Base-by-base conservation (phyloP, 2,329 filamentous ascomycete genomes). In the Aspergillus fumigatiaffinis region DNA sequence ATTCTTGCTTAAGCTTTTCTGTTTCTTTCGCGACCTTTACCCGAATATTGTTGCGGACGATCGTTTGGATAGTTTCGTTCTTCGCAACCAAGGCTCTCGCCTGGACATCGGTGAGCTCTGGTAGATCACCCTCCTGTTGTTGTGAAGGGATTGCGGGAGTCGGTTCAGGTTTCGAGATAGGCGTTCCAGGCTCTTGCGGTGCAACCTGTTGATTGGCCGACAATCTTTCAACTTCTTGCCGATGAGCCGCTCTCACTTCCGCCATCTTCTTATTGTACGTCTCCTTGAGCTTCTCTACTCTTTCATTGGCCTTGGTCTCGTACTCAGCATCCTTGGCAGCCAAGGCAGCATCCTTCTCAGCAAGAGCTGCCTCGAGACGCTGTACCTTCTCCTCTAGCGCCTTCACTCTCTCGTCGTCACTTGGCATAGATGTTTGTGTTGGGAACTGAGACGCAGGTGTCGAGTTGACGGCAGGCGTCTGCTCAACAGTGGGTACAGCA, bases 191-290 rank as follows among this genome's bases (percentile, higher is more conserved):
- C 44, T 60, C 63, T 35, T 63, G 59, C 35, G 61, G 62, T 28
- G 50, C 53, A 26, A 61, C 20, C 50, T 77, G 77, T 58, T 78
- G 79, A 53, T 75, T 73, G 21, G 73, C 66, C 52, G 74, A 79
- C 20, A 83, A 65, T 50, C 75, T 76, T 62, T 82, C 77, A 7
- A 83, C 62, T 59, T 81, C 80, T 53, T 78, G 74, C 50, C 79
- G 76, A 53, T 84, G 78, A 55, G 78, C 71, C 32, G 79, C 76
- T 60, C 76, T 80, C 10, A 79, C 74, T 51, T 87, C 83, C 8
- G 71, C 74, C 17, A 96, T 79, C 69, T 89, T 91, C 68, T 84
- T 86, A 66, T 89, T 89, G 58, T 90, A 79, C 10, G 82, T 85
- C 29, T 84, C 82, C 67, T 92, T 89, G 17, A 88, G 77, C 59